Evolutionary conservation across 768 basidiomycete genomes (phyloP).

Genomic region (Termitomyces sp.): DNA sequence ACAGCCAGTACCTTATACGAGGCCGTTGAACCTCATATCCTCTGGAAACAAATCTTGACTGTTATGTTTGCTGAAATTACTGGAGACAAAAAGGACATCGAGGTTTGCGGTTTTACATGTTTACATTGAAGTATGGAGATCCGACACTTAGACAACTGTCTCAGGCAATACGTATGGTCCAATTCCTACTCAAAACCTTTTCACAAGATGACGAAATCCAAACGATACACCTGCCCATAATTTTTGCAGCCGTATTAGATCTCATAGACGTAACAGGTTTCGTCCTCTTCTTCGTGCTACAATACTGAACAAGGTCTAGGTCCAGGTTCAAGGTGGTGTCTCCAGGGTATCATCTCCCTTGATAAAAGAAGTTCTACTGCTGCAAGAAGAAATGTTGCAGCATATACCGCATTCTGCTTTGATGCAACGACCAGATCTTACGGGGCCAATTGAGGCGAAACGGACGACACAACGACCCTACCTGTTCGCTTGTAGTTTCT

Average conservation of each 20-base stretch:
- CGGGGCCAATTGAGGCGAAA: constrained; percentile 26
- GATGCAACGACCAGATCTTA: constrained; percentile 43
- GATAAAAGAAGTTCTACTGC: constrained; percentile 37
- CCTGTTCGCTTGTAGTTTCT: constrained; percentile 57
- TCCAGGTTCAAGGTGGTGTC: constrained; percentile 29
- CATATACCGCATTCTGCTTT: constrained; percentile 47
- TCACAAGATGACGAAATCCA: constrained; percentile 87
- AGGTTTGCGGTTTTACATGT: constrained; percentile 30
- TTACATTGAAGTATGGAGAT: neutral
- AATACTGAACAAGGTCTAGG: constrained; percentile 18
- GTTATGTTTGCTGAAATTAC: constrained; percentile 51
- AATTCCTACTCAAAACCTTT: constrained; percentile 71
- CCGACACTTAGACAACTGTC: neutral
- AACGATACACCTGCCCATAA: constrained; percentile 72
- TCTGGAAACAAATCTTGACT: constrained; percentile 76
- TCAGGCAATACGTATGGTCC: constrained; percentile 62
- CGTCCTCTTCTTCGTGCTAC: neutral
- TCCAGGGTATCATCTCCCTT: constrained; percentile 27
- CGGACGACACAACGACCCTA: constrained; percentile 34
- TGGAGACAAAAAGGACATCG: constrained; percentile 33
- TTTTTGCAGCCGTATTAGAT: constrained; percentile 67
- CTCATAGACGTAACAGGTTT: constrained; percentile 46
- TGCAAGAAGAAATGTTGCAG: constrained; percentile 48
- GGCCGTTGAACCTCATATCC: constrained; percentile 81
- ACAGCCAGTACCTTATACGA: constrained; percentile 89